Evolutionary conservation across 352 stramenopile species (phyloP), one percentile per base, ranked within the genome.

Genomic region (Globisporangium barbulae): DNA sequence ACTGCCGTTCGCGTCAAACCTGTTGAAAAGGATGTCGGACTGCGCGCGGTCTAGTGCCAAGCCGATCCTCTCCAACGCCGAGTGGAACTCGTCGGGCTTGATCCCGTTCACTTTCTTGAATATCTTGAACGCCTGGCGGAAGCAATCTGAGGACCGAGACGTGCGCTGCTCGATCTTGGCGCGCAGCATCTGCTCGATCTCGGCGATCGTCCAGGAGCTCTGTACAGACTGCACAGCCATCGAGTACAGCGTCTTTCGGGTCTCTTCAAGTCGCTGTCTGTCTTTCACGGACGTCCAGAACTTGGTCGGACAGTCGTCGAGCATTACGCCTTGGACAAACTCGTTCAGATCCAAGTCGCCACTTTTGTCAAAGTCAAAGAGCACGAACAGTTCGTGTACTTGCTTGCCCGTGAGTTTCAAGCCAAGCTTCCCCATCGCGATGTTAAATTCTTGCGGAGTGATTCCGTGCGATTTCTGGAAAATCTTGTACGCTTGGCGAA

Each of bases 51-150:
- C 72, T 0, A 93, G 57, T 1, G 74, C 59, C n/a, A 93, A 53
- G 3, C 85, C 85, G 50, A 90, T 84, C 0, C 67, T 59, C 37
- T 88, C 79, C 0, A 93, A 57, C 0, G 83, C 72, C 1, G 73
- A 66, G 55, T 91, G 83, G 65, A 93, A 92, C 42, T 93, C 83
- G 41, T 86, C 65, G 1, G 80, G 80, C 12, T 79, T 76, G 41
- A 93, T 93, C n/a, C 81, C 81, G 50, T 89, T 91, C 7, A 88
- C 81, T 53, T 93, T 93, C 47, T 91, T 91, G 63, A 93, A 93
- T 59, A 93, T 91, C 37, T 74, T 74, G 59, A 91, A 91, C 2
- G 85, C 83, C 55, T 93, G 85, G 13, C 85, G 72, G 58, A 93
- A 93, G 57, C 85, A 91, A 56, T 93, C 85, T 0, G 83, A 91